Percentiles rank a stretch among this genome's conserved stretches.
Conservation (phyloP, 345 rosid genomes). For the Eucalyptus guilfoylei region DNA sequence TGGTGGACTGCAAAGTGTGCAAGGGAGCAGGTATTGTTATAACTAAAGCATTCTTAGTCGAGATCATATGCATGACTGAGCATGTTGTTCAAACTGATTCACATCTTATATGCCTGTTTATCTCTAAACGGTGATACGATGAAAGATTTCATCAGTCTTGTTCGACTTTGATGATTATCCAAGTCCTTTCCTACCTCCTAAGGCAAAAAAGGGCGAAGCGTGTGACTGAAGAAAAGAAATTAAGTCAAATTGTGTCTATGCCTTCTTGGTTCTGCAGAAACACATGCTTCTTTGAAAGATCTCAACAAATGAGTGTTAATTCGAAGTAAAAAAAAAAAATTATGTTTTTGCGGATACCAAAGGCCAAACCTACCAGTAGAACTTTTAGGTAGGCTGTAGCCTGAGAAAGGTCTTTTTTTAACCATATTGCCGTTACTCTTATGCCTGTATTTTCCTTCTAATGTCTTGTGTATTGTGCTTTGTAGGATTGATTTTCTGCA, state of each 20-base stretch:
- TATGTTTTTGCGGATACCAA: background rate
- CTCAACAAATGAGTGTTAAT: background rate
- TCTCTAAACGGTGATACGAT: background rate
- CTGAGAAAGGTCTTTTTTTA: background rate
- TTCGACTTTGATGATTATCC: background rate
- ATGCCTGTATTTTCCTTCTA: background rate
- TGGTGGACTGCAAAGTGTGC: conserved; percentile 73
- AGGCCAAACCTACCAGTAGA: background rate
- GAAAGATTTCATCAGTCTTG: background rate
- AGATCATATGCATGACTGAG: background rate
- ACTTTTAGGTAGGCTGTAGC: background rate
- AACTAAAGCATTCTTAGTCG: background rate
- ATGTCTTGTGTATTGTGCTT: background rate
- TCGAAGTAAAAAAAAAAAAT: background rate
- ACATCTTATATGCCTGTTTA: background rate
- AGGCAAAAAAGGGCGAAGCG: too few species aligned
- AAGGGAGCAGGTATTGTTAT: conserved; percentile 71
- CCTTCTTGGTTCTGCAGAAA: background rate
- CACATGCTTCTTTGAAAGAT: background rate
- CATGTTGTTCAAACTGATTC: background rate
- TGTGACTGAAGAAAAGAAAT: background rate
- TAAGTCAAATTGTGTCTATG: background rate
- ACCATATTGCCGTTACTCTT: background rate
- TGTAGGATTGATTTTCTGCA: conserved; percentile 58
- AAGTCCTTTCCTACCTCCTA: background rate